Conservation (phyloP, 495 filamentous ascomycete species). For the Podospora pseudopauciseta region DNA sequence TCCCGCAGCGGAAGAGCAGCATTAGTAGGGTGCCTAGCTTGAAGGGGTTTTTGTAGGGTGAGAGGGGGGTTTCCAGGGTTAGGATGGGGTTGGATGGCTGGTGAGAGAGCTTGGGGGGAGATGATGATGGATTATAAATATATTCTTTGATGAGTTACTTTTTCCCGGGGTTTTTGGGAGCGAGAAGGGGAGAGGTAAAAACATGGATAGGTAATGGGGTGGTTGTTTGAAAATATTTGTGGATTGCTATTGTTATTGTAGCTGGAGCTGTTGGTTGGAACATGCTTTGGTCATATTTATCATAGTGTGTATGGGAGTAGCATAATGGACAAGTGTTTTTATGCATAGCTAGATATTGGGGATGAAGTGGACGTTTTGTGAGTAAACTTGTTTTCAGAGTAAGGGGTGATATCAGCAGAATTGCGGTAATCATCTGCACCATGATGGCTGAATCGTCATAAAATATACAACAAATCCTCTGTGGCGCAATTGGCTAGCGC, state of each 20-base stretch:
- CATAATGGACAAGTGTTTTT: neutral
- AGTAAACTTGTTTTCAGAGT: too few species aligned
- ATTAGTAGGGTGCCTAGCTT: constrained; percentile 49
- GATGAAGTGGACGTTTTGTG: too few species aligned
- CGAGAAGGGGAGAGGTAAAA: neutral
- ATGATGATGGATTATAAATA: neutral
- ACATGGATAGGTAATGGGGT: neutral
- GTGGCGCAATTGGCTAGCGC: constrained; percentile 23
- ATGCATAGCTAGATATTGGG: neutral
- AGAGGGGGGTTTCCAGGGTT: neutral
- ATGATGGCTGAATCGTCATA: neutral
- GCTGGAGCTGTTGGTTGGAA: neutral
- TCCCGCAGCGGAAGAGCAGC: constrained; percentile 55
- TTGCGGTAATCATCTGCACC: neutral
- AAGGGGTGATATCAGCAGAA: too few species aligned
- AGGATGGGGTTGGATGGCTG: neutral
- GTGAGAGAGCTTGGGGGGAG: neutral
- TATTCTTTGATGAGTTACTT: neutral
- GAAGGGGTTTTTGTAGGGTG: constrained; percentile 45
- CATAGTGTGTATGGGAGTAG: neutral
- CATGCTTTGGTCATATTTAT: neutral
- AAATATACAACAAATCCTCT: constrained; percentile 9
- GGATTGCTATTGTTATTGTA: neutral
- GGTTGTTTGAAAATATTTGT: neutral
- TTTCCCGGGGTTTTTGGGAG: neutral